Evolutionary conservation across 2,329 filamentous ascomycete species (phyloP), one percentile per base, ranked within the genome.

Genomic region (Leptosphaerulina australis): DNA sequence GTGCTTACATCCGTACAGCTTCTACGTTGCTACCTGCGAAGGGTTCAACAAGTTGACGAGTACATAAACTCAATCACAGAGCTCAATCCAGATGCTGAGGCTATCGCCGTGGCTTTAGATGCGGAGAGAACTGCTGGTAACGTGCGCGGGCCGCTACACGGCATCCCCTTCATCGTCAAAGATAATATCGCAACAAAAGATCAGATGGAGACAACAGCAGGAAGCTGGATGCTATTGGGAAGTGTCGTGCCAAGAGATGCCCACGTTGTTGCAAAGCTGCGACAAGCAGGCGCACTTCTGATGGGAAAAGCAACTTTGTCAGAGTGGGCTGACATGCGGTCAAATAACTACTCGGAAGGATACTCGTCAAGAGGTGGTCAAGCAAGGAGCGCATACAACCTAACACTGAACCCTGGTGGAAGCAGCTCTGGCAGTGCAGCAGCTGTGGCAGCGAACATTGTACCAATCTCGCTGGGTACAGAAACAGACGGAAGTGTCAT

Each of bases 101-200:
- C 71, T 17, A 88, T 90, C 47, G 88, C 88, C 3, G 72, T 73
- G 4, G 64, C 75, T 11, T 75, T 85, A 22, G 88, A 91, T 60
- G 66, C 64, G 0, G 87, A 91, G 70, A 80, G 88, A 14, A 64
- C 67, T 10, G 62, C 72, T 1, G 85, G 85, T 18, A 76, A 74
- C 29, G 68, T 85, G 8, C 80, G 85, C n/a, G 81, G 87, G 1
- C 83, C 83, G 1, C 77, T 92, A 1, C 88, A 91, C 66, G 88
- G 88, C 3, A 88, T 92, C 33, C 88, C 88, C 0, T 88, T 88
- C 66, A 76, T 87, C 2, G 82, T 90, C 56, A 91, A 91, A 71
- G 88, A 91, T 24, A 71, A 69, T 34, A 70, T 71, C 22, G 69
- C 67, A 1, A 84, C 81, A 7, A 84, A 83, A 56, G 88, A 90